These are phyloP conservation scores for Podospora pseudoanserina DNA, from an alignment of 495 filamentous ascomycete species.

Conservation along the genomic window DNA sequence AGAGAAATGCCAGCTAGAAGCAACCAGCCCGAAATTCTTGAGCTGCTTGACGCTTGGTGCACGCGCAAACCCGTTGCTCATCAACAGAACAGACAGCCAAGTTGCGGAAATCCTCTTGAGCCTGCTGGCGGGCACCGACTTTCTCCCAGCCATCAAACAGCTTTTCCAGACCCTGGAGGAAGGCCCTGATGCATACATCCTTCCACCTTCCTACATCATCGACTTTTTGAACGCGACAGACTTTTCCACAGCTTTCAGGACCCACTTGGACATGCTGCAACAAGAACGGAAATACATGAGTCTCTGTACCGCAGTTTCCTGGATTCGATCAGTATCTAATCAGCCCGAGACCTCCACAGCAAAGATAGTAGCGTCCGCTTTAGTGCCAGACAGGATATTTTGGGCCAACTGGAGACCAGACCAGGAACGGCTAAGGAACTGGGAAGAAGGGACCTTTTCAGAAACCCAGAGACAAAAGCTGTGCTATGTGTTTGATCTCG, in stretches of 20 bases:
- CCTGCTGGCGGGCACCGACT: constrained; percentile 12
- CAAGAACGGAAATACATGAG: constrained; percentile 20
- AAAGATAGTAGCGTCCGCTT: constrained; percentile 5
- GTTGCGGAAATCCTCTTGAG: constrained; percentile 15
- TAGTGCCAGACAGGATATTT: constrained; percentile 11
- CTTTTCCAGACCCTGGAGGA: constrained; percentile 15
- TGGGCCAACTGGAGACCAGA: constrained; percentile 21
- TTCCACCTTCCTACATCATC: constrained; percentile 13
- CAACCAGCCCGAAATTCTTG: constrained; percentile 13
- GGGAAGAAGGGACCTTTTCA: constrained; percentile 21
- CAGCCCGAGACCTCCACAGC: constrained; percentile 11
- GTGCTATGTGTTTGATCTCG: constrained; percentile 18
- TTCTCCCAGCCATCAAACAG: constrained; percentile 11
- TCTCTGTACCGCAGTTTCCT: constrained; percentile 17
- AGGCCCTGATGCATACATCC: constrained; percentile 8
- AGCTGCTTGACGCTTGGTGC: constrained; percentile 10
- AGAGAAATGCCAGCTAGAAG: constrained; percentile 7
- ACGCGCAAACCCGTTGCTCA: constrained; percentile 9
- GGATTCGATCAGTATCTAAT: constrained; percentile 10
- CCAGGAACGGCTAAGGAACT: constrained; percentile 14
- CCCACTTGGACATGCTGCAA: constrained; percentile 5
- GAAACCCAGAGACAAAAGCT: constrained; percentile 16
- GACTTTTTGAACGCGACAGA: constrained; percentile 5
- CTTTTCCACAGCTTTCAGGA: constrained; percentile 7
- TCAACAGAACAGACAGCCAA: constrained; percentile 10